A percentile compares a stretch with the other conserved stretches of the same genome.
Evolutionary conservation across 192 early-diverging fungal genomes (phyloP).

Genomic region (Umbelopsis sp.): DNA sequence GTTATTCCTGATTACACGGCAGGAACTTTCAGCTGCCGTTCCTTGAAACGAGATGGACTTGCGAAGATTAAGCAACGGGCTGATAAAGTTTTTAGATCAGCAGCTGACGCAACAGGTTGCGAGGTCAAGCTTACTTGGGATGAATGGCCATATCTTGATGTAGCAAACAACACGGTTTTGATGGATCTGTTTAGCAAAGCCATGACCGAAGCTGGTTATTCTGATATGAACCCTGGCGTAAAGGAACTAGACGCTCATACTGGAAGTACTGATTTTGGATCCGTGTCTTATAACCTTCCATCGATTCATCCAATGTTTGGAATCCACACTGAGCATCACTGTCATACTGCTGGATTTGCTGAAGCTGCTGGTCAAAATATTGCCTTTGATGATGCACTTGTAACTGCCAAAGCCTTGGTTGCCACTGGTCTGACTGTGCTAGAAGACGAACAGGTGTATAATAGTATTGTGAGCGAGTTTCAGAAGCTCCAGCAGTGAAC

Average conservation of each 20-base stretch:
- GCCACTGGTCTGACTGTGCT: slow-evolving; percentile 6
- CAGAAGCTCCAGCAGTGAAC: background rate
- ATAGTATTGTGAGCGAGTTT: background rate
- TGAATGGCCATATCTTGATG: slow-evolving; percentile 52
- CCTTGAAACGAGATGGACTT: slow-evolving; percentile 49
- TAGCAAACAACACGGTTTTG: slow-evolving; percentile 52
- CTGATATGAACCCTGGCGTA: slow-evolving; percentile 25
- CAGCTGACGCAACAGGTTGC: slow-evolving; percentile 63
- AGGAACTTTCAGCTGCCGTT: slow-evolving; percentile 54
- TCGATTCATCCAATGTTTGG: slow-evolving; percentile 1
- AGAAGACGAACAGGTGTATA: background rate
- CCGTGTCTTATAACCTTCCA: background rate
- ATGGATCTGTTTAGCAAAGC: slow-evolving; percentile 24
- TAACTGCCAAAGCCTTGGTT: background rate
- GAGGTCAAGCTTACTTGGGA: slow-evolving; percentile 50
- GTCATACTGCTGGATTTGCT: background rate
- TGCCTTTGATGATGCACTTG: background rate
- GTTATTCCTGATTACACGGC: slow-evolving; percentile 65
- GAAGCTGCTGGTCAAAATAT: background rate
- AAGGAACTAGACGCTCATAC: slow-evolving; percentile 12
- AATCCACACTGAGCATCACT: background rate
- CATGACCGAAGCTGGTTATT: slow-evolving; percentile 26
- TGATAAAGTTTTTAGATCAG: slow-evolving; percentile 50
- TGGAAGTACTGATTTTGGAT: slow-evolving; percentile 18
- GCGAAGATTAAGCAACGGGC: slow-evolving; percentile 44